Conservation (phyloP, 805 yeast species). For the Barnettozyma populi region DNA sequence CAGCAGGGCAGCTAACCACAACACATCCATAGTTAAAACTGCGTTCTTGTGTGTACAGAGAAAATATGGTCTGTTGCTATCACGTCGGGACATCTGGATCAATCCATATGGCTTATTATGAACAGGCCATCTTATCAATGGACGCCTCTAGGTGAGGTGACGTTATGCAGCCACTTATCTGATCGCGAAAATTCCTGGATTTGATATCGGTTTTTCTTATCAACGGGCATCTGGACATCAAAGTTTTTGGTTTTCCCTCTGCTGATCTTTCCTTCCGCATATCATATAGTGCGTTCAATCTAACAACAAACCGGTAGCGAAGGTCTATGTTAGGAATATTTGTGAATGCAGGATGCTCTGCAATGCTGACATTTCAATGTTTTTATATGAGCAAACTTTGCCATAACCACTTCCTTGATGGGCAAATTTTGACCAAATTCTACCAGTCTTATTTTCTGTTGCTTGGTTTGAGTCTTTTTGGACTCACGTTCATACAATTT, state of each 20-base stretch:
- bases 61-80: too few species aligned
- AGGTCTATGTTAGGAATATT: not conserved
- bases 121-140: too few species aligned
- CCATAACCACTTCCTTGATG: conserved; percentile 5
- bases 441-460: conserved; percentile 3
- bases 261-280: not conserved
- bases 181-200: conserved; percentile 3
- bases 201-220: not conserved
- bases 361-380: not conserved
- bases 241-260: not conserved
- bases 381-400: conserved; percentile 6
- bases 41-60: not conserved
- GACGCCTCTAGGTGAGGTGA: too few species aligned
- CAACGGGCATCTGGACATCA: not conserved
- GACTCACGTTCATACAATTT: not conserved
- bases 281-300: too few species aligned
- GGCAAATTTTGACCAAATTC: not conserved
- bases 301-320: not conserved
- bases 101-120: too few species aligned
- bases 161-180: not conserved
- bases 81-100: too few species aligned
- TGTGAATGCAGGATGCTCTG: not conserved
- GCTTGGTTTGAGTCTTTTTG: not conserved
- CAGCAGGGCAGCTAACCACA: not conserved
- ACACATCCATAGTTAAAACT: too few species aligned